Conservation (phyloP, 164 flowering plant genomes). For the Vitis rupestris region DNA sequence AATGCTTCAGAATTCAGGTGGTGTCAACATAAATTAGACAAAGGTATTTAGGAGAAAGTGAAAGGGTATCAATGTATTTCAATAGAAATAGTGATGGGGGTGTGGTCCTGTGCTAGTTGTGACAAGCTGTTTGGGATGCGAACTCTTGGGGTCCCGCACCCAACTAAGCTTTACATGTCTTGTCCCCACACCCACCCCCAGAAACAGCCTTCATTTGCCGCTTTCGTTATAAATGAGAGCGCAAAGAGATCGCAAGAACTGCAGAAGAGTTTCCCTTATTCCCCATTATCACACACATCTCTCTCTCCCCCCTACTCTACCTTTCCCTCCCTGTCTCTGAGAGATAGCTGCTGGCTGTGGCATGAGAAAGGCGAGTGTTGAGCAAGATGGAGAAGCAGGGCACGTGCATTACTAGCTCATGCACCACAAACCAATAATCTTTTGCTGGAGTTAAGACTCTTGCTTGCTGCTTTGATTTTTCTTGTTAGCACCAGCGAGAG, state of each 20-base stretch:
- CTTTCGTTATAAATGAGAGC: conserved; percentile 27
- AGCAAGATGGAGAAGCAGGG: conserved; percentile 99
- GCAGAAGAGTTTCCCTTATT: not conserved
- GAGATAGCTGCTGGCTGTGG: not conserved
- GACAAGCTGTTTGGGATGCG: conserved; percentile 10
- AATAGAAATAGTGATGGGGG: not conserved
- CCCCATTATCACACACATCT: conserved; percentile 1
- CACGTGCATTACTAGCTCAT: conserved; percentile 90
- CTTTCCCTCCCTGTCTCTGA: conserved; percentile 12
- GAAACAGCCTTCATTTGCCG: conserved; percentile 15
- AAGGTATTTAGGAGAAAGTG: not conserved
- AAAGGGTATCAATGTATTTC: not conserved
- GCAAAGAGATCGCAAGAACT: conserved; percentile 1
- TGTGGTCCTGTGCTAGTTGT: conserved; percentile 18
- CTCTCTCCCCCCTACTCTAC: not conserved
- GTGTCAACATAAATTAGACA: not conserved
- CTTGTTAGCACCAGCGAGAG: conserved; percentile 19
- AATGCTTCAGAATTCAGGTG: not conserved
- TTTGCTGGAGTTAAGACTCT: not conserved
- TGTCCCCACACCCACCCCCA: conserved; percentile 8
- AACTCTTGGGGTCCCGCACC: conserved; percentile 20
- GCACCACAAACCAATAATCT: not conserved
- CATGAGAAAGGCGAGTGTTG: conserved; percentile 47
- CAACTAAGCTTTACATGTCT: conserved; percentile 18
- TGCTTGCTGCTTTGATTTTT: not conserved